A percentile compares a stretch with the other conserved stretches of the same genome.
phyloP scores from a whole-genome alignment of 805 yeast species.

The Saccharomycopsis lassenensis region DNA sequence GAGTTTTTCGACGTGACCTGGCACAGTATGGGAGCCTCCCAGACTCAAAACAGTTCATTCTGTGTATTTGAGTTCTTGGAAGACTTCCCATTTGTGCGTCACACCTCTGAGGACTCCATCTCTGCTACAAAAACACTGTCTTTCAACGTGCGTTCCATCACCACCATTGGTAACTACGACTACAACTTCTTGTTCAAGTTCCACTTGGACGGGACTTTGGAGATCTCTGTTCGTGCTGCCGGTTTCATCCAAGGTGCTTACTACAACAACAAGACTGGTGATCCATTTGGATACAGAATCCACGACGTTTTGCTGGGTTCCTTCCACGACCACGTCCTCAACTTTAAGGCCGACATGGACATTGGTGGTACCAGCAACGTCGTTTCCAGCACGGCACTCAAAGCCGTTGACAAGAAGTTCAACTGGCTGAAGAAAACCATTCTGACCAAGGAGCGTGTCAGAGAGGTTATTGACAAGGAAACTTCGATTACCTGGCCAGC shows the following conservation, averaged over 20 bases:
- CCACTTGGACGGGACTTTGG: too few relatives aligned
- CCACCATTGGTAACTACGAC: too few relatives aligned
- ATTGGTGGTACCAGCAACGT: background rate
- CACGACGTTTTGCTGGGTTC: too few relatives aligned
- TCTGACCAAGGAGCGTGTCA: slow-evolving; percentile 18
- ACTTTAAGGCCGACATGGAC: background rate
- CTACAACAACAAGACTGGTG: too few relatives aligned
- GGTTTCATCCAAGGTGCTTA: too few relatives aligned
- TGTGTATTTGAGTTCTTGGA: too few relatives aligned
- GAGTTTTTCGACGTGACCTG: slow-evolving; percentile 23
- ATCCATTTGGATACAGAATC: too few relatives aligned
- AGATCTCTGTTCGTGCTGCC: too few relatives aligned
- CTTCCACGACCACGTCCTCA: too few relatives aligned
- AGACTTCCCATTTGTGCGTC: too few relatives aligned
- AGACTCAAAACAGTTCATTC: slow-evolving; percentile 22
- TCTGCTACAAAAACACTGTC: slow-evolving; percentile 13
- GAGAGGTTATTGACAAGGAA: slow-evolving; percentile 19
- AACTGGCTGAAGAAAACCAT: slow-evolving; percentile 22
- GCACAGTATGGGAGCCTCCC: slow-evolving; percentile 21
- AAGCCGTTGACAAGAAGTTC: slow-evolving; percentile 18
- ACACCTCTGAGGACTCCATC: too few relatives aligned
- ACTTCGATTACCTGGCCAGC: slow-evolving; percentile 19
- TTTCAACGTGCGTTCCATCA: slow-evolving; percentile 1
- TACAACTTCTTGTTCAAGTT: too few relatives aligned
- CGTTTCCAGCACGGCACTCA: background rate